phyloP scores from a whole-genome alignment of 768 basidiomycete species.

The Porpolomopsis calyptriformis region DNA sequence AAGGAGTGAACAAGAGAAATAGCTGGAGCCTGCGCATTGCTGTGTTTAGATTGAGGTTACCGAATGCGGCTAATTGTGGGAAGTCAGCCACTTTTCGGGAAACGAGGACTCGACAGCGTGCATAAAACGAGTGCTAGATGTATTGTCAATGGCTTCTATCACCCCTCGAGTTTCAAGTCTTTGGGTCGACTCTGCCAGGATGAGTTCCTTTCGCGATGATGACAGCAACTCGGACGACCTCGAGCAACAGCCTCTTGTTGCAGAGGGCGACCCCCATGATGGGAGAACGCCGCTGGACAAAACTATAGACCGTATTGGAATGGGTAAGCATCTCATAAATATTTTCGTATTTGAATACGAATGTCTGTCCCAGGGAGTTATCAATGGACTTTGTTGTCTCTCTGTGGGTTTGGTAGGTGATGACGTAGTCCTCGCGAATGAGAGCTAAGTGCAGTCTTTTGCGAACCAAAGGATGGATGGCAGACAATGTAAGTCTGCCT shows the following conservation, averaged over 20 bases:
- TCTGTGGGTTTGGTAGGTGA: constrained; percentile 80
- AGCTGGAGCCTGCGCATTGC: too few species aligned
- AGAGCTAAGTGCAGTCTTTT: background rate
- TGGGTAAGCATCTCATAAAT: constrained; percentile 33
- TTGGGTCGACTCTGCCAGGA: constrained; percentile 32
- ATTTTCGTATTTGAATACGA: background rate
- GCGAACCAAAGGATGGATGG: constrained; percentile 65
- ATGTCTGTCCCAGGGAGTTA: constrained; percentile 38
- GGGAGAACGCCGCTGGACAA: constrained; percentile 59
- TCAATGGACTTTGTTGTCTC: constrained; percentile 69
- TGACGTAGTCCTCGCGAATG: background rate
- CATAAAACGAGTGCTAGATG: background rate
- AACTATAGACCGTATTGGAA: constrained; percentile 84
- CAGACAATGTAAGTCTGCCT: constrained; percentile 65
- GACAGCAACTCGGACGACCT: constrained; percentile 20
- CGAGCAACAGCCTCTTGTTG: constrained; percentile 25
- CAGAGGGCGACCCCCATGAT: constrained; percentile 25
- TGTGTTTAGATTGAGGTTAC: too few species aligned
- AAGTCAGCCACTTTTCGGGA: too few species aligned
- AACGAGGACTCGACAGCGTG: background rate
- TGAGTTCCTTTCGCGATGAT: constrained; percentile 29
- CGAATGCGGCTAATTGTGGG: too few species aligned
- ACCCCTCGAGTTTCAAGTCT: constrained; percentile 40
- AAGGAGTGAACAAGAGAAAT: too few species aligned
- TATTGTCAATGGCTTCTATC: constrained; percentile 26